Evolutionary conservation across 805 yeast genomes (phyloP), one percentile per base, ranked within the genome.

Genomic region (Metschnikowia noctiluminum): DNA sequence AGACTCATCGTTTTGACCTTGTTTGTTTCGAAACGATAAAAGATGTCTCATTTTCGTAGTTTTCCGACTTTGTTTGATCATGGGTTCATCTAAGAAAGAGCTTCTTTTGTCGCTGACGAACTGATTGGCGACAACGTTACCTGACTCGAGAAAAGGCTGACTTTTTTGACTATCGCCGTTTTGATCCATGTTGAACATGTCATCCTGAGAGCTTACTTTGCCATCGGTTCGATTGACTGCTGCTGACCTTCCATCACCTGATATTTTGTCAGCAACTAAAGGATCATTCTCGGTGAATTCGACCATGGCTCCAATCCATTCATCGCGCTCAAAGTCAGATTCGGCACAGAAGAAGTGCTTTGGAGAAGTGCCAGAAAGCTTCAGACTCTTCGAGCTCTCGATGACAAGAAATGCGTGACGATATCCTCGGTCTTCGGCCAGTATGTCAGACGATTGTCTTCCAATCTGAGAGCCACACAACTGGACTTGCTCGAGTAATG

Each of bases 321-420:
- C 69, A 58, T 85, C 91, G 48, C 92, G 76, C 60, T 89, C 96
- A 28, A 73, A 77, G 40, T 85, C 85, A 8, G 85, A 81, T 62
- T 90, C 96, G 2, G 94, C 85, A 64, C 95, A 88, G 45, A 89
- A 77, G 43, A 80, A 76, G 58, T 85, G 88, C 54, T 76, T 82
- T 1, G 79, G 78, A 28, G 54, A 69, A 5, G 63, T 59, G 7
- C 69, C 56, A 37, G 71, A 54, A 48, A 68, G 49, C 56, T 69
- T 59, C 43, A 59, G 57, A 40, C 65, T 54, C 44, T 68, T 73
- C 43, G 70, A 72, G 3, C 74, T 63, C 47, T 79, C 84, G 66
- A 78, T 65, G 2, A 79, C 66, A 31, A 81, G 71, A 55, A 84
- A 79, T 0, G 87, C 87, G 64, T 84, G 87, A 45, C 84, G 65